Evolutionary conservation across 768 basidiomycete species (phyloP).

Genomic region (Auriscalpium vulgare): DNA sequence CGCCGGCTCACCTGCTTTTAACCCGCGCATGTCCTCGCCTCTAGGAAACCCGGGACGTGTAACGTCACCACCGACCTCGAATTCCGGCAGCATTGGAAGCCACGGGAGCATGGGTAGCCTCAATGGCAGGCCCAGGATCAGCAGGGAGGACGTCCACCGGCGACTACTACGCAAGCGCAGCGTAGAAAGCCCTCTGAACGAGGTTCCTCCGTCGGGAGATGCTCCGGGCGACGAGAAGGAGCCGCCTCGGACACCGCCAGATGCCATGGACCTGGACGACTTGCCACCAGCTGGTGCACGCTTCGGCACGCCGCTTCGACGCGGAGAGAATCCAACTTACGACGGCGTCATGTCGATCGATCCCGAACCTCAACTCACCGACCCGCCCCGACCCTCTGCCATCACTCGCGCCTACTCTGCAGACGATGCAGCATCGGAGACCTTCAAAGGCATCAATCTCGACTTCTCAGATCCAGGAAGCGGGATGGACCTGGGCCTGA

Average conservation of each 20-base stretch:
- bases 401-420: constrained; percentile 19
- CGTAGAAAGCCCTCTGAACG: constrained; percentile 32
- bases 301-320: background rate
- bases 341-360: constrained; percentile 28
- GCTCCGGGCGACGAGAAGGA: background rate
- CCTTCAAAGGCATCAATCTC: constrained; percentile 19
- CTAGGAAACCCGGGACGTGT: background rate
- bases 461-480: constrained; percentile 8
- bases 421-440: constrained; percentile 5
- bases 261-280: background rate
- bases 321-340: constrained; percentile 19
- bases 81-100: constrained; percentile 15
- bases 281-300: background rate
- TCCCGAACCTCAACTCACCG: constrained; percentile 24
- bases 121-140: constrained; percentile 37
- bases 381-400: constrained; percentile 24
- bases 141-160: constrained; percentile 44
- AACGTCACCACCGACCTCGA: constrained; percentile 7
- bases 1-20: constrained; percentile 5
- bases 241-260: background rate
- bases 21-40: constrained; percentile 12
- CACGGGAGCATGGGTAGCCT: constrained; percentile 16
- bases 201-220: background rate
- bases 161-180: constrained; percentile 39
- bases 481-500: constrained; percentile 5